A percentile compares a stretch with the other conserved stretches of the same genome.
Evolutionary conservation across 2,329 filamentous ascomycete species (phyloP).

Genomic region (Xylariaceae sp.): DNA sequence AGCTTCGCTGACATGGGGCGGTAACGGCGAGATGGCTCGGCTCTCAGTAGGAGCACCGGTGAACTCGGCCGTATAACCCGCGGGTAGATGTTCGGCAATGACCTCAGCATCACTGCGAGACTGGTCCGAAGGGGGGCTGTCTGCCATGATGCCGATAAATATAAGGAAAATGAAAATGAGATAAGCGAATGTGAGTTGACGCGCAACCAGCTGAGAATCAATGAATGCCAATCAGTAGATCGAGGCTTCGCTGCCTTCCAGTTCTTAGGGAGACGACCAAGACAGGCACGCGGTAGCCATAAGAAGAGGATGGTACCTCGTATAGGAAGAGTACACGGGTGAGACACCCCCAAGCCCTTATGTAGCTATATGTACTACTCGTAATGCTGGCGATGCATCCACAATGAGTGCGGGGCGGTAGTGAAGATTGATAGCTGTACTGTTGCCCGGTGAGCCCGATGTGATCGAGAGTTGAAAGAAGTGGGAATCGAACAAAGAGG

Average conservation of each 20-base stretch:
- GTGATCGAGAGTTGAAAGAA: too few relatives aligned
- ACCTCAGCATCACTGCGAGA: slow-evolving; percentile 18
- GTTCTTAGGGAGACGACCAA: slow-evolving; percentile 4
- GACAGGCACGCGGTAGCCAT: slow-evolving; percentile 9
- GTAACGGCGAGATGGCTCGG: slow-evolving; percentile 18
- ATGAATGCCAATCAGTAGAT: background rate
- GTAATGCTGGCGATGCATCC: background rate
- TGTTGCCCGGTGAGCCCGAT: too few relatives aligned
- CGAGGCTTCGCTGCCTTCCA: slow-evolving; percentile 3
- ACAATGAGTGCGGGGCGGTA: background rate
- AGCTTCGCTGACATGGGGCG: slow-evolving; percentile 24
- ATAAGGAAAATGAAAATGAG: background rate
- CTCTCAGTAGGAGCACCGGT: slow-evolving; percentile 28
- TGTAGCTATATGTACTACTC: background rate
- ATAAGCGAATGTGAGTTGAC: background rate
- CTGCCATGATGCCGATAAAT: slow-evolving; percentile 2
- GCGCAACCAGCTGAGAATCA: background rate
- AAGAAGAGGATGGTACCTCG: background rate
- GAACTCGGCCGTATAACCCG: slow-evolving; percentile 38
- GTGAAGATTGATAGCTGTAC: background rate
- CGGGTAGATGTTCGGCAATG: slow-evolving; percentile 20
- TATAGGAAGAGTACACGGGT: background rate
- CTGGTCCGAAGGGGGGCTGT: slow-evolving; percentile 10
- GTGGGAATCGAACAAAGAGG: too few relatives aligned
- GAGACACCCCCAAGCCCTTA: background rate